Base-by-base conservation (phyloP, 2,329 filamentous ascomycete genomes). In the Diplodia corticola region DNA sequence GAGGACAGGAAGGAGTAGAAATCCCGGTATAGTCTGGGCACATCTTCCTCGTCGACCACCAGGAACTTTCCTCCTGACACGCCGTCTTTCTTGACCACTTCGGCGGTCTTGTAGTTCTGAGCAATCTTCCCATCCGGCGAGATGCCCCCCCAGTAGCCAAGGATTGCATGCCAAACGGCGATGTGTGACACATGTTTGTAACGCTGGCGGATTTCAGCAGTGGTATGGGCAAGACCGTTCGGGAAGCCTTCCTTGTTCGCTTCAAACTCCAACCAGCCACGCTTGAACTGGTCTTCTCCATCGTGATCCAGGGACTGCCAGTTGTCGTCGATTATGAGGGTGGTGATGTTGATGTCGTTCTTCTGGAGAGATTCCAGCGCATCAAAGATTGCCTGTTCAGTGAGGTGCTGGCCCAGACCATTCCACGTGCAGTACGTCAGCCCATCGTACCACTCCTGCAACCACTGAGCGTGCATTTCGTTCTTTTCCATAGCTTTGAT, bases 341-440 rank as follows among this genome's bases (percentile, higher is more conserved):
- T 96, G 0, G 88, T 89, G 53, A 98, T 80, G 49, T 90, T 88
- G 73, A 99, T 91, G 0, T 89, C 85, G 65, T 91, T 85, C 33
- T 87, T 81, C 4, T 88, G 85, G 12, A 99, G 80, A 1, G 85
- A 83, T 67, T 92, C 87, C 0, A 98, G 81, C 1, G 93, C 92
- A 48, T 87, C 78, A 13, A 93, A 81, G 15, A 99, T 86, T 71
- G 92, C 96, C 22, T 91, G 83, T 68, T 94, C 91, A 0, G 89
- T 95, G 37, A 99, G 82, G 51, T 89, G 81, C 72, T 96, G 92
- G 0, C 95, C 95, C 0, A 99, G 82, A 0, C 89, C 91, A 74
- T 98, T 99, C 95, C 95, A 99, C 0, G 95, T 99, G 76, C 95
- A 99, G 75, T 95, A 99, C 0, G 93, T 91, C 44, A 99, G 81